Base-by-base conservation (phyloP, 805 yeast genomes). In the Nakazawaea populi region DNA sequence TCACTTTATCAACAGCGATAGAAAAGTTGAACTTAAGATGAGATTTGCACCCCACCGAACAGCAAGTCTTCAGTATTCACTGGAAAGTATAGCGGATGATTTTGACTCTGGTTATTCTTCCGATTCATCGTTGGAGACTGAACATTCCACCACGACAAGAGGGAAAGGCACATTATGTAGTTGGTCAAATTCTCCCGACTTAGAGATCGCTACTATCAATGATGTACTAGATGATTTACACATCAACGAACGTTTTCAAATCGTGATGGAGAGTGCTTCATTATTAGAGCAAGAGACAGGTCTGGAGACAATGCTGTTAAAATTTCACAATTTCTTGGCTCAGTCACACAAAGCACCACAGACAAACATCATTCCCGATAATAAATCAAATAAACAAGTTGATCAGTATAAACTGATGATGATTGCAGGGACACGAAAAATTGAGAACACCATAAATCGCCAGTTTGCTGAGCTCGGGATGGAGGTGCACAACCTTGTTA, bases 41-140 rank as follows among this genome's bases (percentile, higher is more conserved):
- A 55, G 67, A 47, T 64, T 63, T 46, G 56, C 55, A 12, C 68
- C 67, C 24, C 66, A 61, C 42, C 52, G 61, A 53, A 54, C 56
- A 49, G 58, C 42, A 28, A 41, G 35, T 7, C 54, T 59, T 27
- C 64, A 59, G 48, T 48, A 48, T 24, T 51, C 53, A 4, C 48
- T 51, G 57, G 68, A 50, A 49, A 52, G 38, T 55, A 60, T 56
- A 39, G 63, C 51, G 48, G 59, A 56, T 48, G 68, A 56, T 40
- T 59, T 60, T 54, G 60, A 63, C 47, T 61, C 67, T 10, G 46
- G 40, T 27, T 46, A 57, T 49, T 41, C 46, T 11, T 39, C 45
- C 10, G 46, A 41, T 30, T 35, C 41, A 14, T 37, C 60, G 44
- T 51, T 59, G 32, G 63, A 56, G 28, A 58, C 51, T 8, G 35